Evolutionary conservation across 176 grass and related monocot species (phyloP).

Genomic region (Rhynchospora breviuscula): DNA sequence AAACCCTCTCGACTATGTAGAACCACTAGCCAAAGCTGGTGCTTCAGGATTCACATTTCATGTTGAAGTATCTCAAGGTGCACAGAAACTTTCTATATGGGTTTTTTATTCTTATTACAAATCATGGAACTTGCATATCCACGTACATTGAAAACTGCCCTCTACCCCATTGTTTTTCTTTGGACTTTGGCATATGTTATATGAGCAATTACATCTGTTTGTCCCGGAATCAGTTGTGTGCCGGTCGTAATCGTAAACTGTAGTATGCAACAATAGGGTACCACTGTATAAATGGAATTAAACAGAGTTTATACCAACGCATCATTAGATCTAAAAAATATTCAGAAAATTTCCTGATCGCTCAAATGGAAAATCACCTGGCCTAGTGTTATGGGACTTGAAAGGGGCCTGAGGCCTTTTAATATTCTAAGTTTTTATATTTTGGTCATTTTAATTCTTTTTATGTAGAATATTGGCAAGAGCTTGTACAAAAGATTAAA

Average conservation of each 20-base stretch:
- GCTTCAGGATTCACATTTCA: conserved; percentile 99
- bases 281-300: background rate
- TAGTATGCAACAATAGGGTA: background rate
- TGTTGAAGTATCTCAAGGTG: conserved; percentile 89
- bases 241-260: background rate
- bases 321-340: background rate
- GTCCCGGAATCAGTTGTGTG: background rate
- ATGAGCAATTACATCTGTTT: background rate
- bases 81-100: background rate
- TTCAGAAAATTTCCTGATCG: background rate
- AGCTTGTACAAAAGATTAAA: conserved; percentile 71
- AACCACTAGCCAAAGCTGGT: conserved; percentile 76
- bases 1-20: conserved; percentile 81
- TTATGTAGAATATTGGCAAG: conserved; percentile 80
- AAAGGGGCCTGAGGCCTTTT: conserved; percentile 2
- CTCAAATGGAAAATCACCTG: background rate
- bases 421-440: background rate
- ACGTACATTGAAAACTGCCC: background rate
- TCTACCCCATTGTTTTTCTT: background rate
- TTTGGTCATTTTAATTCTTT: background rate
- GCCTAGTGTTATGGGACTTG: background rate
- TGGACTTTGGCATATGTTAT: background rate
- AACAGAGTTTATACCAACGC: background rate
- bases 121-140: background rate
- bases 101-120: background rate